phyloP scores from a whole-genome alignment of 2,329 filamentous ascomycete species.

The Stemphylium beticola region DNA sequence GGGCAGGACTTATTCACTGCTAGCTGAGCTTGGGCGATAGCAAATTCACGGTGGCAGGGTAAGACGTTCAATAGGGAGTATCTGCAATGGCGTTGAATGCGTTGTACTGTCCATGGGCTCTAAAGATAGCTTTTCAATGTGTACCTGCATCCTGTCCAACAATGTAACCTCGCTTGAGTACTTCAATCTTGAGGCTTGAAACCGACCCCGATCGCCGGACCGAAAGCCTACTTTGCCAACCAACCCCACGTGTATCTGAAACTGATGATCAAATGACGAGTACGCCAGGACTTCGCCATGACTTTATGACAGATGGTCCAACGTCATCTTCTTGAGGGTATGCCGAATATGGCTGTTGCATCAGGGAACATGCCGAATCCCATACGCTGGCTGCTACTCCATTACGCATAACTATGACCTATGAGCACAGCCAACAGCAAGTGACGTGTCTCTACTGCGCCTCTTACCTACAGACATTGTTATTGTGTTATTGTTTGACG shows the following conservation, averaged over 20 bases:
- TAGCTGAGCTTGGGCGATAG: too few species aligned
- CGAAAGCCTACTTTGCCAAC: constrained; percentile 7
- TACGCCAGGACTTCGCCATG: not conserved
- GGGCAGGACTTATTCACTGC: too few species aligned
- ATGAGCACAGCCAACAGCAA: not conserved
- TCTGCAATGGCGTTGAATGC: too few species aligned
- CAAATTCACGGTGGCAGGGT: too few species aligned
- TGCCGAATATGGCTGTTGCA: constrained; percentile 1
- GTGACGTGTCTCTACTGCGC: not conserved
- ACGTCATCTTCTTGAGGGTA: constrained; percentile 3
- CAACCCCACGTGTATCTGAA: constrained; percentile 9
- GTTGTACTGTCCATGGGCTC: too few species aligned
- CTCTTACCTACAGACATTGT: not conserved
- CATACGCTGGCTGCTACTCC: not conserved
- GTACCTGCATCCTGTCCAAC: constrained; percentile 13
- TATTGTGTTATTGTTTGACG: constrained; percentile 1
- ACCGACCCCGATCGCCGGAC: not conserved
- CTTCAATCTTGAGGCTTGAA: not conserved
- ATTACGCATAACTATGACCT: not conserved
- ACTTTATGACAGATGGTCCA: not conserved
- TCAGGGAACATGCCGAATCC: constrained; percentile 4
- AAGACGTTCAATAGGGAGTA: too few species aligned
- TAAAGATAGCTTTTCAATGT: not conserved
- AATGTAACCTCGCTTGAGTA: not conserved
- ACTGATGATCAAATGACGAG: constrained; percentile 7